A percentile compares a stretch with the other conserved stretches of the same genome.
Conservation (phyloP, 352 stramenopile species). For the Phytophthora cactorum region DNA sequence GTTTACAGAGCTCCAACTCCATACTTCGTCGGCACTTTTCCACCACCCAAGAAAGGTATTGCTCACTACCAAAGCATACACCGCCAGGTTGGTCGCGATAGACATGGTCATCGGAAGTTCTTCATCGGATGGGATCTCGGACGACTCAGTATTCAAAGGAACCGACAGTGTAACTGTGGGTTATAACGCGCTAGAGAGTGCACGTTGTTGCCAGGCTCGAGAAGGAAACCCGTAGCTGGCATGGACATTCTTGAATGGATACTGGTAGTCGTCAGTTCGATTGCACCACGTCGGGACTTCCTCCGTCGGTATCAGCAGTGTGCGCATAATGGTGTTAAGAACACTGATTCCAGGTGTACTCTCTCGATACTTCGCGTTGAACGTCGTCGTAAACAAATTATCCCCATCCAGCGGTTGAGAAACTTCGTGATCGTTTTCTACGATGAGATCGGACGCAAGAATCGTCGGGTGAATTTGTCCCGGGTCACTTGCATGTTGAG, state of each 20-base stretch:
- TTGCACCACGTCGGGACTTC: constrained; percentile 13
- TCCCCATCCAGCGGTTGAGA: neutral
- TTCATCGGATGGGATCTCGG: neutral
- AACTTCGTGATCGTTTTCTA: neutral
- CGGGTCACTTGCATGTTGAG: constrained; percentile 11
- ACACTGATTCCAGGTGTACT: constrained; percentile 3
- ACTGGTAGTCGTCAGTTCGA: neutral
- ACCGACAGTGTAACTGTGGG: constrained; percentile 6
- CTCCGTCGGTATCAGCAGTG: neutral
- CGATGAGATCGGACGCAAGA: too few species aligned
- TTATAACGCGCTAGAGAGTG: constrained; percentile 6
- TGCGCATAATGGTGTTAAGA: constrained; percentile 6
- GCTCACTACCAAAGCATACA: constrained; percentile 11
- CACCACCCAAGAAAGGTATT: constrained; percentile 15
- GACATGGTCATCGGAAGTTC: constrained; percentile 4
- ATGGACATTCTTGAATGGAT: constrained; percentile 11
- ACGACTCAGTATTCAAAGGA: constrained; percentile 4
- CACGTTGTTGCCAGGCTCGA: constrained; percentile 12
- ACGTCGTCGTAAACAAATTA: constrained; percentile 1
- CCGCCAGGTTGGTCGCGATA: constrained; percentile 14
- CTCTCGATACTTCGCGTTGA: neutral
- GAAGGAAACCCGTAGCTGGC: constrained; percentile 10
- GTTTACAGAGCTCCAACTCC: neutral
- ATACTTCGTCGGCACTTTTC: neutral
- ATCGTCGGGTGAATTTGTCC: too few species aligned